Percentiles rank a stretch among this genome's conserved stretches.
These are phyloP conservation scores for Amanita polypyramis DNA, from an alignment of 768 basidiomycete species.

Conservation along the genomic window DNA sequence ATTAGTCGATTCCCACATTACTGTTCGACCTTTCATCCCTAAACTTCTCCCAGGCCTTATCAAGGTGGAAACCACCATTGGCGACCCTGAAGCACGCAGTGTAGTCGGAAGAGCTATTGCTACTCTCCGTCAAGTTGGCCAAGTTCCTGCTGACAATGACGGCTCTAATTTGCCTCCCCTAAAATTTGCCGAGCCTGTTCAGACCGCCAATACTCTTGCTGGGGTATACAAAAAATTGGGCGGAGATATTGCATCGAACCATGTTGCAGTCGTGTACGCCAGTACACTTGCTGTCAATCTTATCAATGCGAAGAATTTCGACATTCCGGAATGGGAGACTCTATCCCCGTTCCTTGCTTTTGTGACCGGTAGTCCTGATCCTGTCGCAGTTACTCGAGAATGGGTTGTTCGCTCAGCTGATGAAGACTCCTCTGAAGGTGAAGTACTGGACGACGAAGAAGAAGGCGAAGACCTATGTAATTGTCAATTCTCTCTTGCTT, in stretches of 20 bases:
- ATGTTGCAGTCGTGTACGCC: constrained; percentile 57
- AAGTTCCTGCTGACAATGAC: constrained; percentile 75
- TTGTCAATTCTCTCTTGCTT: constrained; percentile 97
- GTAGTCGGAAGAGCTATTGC: constrained; percentile 87
- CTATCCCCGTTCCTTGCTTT: constrained; percentile 71
- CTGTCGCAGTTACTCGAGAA: constrained; percentile 60
- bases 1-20: constrained; percentile 89
- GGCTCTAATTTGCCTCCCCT: constrained; percentile 87
- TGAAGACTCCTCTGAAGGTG: constrained; percentile 59
- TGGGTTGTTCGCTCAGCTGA: constrained; percentile 88
- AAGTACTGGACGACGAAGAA: constrained; percentile 80
- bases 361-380: constrained; percentile 52
- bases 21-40: constrained; percentile 94
- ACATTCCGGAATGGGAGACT: constrained; percentile 76
- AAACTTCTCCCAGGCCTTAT: constrained; percentile 91
- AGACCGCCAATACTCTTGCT: constrained; percentile 56
- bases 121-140: constrained; percentile 91
- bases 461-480: constrained; percentile 98
- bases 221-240: constrained; percentile 82
- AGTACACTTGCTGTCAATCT: constrained; percentile 77
- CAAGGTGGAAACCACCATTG: constrained; percentile 91
- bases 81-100: constrained; percentile 95
- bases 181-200: constrained; percentile 62
- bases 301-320: constrained; percentile 87
- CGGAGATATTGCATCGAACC: constrained; percentile 42